Percentiles rank a stretch among this genome's conserved stretches.
phyloP scores from a whole-genome alignment of 805 yeast species.

The Candida gorgasii region DNA sequence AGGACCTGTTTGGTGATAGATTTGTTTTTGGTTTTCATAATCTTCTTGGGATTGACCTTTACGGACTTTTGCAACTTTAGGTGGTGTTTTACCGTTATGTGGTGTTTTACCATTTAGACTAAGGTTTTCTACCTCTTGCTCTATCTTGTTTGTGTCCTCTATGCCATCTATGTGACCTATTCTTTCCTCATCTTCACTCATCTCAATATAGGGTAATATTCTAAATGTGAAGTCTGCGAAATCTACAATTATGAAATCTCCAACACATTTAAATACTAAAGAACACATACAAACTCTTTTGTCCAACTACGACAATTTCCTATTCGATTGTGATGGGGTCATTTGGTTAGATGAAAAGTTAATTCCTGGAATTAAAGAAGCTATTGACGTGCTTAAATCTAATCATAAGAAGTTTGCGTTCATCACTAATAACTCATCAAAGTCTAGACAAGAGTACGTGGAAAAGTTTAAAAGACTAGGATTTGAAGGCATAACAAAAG shows the following conservation, averaged over 20 bases:
- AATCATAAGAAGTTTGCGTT: conserved; percentile 31
- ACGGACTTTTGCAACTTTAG: conserved; percentile 26
- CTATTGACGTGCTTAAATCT: conserved; percentile 23
- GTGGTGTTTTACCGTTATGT: not conserved
- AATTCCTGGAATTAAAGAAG: conserved; percentile 33
- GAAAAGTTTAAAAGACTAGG: conserved; percentile 34
- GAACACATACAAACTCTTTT: conserved; percentile 5
- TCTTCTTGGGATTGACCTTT: conserved; percentile 74
- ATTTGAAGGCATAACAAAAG: conserved; percentile 26
- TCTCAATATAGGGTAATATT: conserved; percentile 4
- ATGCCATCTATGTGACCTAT: not conserved
- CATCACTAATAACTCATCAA: conserved; percentile 41
- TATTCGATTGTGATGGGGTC: conserved; percentile 46
- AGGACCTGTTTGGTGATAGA: conserved; percentile 61
- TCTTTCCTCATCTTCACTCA: conserved; percentile 5
- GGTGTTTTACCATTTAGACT: not conserved
- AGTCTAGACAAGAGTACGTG: conserved; percentile 34
- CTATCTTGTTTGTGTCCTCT: not conserved
- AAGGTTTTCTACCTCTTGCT: not conserved
- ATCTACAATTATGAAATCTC: not conserved
- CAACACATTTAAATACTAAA: not conserved
- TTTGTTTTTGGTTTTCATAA: conserved; percentile 50
- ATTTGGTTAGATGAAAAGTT: conserved; percentile 38
- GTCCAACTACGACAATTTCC: conserved; percentile 35
- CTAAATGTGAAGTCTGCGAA: not conserved